Conservation (phyloP, 2,329 filamentous ascomycete genomes). For the Cryphonectria naterciae region DNA sequence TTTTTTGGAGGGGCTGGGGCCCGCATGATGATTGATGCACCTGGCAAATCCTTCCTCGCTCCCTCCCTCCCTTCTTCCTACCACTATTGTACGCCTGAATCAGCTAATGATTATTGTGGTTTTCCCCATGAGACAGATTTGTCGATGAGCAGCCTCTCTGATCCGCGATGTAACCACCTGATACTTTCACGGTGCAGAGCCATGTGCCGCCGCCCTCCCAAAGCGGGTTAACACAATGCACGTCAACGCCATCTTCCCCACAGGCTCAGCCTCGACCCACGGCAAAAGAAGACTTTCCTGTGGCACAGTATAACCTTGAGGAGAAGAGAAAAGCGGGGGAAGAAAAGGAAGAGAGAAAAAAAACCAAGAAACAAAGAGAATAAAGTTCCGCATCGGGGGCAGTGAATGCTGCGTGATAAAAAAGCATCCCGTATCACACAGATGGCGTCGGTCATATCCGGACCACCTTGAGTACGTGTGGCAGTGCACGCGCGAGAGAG, state of each 20-base stretch:
- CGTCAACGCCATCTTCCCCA: conserved; percentile 1
- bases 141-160: neutral
- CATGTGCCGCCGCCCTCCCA: neutral
- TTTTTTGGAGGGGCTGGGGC: too few relatives aligned
- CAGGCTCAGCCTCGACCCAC: conserved; percentile 12
- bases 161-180: conserved; percentile 3
- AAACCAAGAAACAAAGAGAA: neutral
- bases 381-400: neutral
- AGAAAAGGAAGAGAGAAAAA: too few relatives aligned
- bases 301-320: too few relatives aligned
- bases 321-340: too few relatives aligned
- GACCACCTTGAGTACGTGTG: neutral
- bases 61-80: too few relatives aligned
- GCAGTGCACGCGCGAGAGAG: neutral
- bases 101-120: too few relatives aligned
- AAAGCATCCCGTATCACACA: neutral
- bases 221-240: conserved; percentile 2
- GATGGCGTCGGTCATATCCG: conserved; percentile 7
- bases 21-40: neutral
- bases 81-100: too few relatives aligned
- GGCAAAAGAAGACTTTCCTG: neutral
- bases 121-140: neutral
- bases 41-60: neutral
- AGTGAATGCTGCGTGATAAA: conserved; percentile 1
- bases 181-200: neutral